These are phyloP conservation scores for Sugiyamaella floridensis DNA, from an alignment of 805 yeast genomes.

Conservation along the genomic window DNA sequence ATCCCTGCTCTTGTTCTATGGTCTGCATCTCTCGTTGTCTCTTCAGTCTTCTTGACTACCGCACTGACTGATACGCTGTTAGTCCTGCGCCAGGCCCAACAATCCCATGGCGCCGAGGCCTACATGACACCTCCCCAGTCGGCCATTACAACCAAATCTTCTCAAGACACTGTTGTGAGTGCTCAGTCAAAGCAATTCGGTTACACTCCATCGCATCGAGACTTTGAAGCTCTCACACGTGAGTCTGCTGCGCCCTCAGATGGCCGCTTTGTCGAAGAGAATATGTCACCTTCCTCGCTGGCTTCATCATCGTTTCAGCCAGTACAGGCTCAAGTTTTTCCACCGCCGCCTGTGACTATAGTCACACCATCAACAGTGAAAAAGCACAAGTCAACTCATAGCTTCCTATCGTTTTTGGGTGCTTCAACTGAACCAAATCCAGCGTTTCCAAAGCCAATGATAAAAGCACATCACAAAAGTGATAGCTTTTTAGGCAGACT, in stretches of 20 bases:
- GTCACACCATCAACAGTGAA: slow-evolving; percentile 2
- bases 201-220: background rate
- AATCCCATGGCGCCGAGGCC: background rate
- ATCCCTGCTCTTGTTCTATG: slow-evolving; percentile 7
- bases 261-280: background rate
- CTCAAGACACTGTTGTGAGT: slow-evolving; percentile 5
- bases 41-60: slow-evolving; percentile 2
- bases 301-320: background rate
- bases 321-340: background rate
- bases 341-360: background rate
- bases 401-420: slow-evolving; percentile 10
- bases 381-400: slow-evolving; percentile 11
- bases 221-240: background rate
- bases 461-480: slow-evolving; percentile 15
- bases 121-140: slow-evolving; percentile 1
- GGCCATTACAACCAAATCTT: background rate
- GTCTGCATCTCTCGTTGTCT: slow-evolving; percentile 6
- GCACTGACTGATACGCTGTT: slow-evolving; percentile 7
- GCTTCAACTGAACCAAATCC: slow-evolving; percentile 1
- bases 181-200: background rate
- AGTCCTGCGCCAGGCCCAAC: background rate
- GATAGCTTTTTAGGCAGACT: slow-evolving; percentile 10
- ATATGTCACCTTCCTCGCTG: background rate
- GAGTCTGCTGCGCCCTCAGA: background rate
- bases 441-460: slow-evolving; percentile 2